Evolutionary conservation across 2,329 filamentous ascomycete genomes (phyloP).

Genomic region (Beauveria sp.): DNA sequence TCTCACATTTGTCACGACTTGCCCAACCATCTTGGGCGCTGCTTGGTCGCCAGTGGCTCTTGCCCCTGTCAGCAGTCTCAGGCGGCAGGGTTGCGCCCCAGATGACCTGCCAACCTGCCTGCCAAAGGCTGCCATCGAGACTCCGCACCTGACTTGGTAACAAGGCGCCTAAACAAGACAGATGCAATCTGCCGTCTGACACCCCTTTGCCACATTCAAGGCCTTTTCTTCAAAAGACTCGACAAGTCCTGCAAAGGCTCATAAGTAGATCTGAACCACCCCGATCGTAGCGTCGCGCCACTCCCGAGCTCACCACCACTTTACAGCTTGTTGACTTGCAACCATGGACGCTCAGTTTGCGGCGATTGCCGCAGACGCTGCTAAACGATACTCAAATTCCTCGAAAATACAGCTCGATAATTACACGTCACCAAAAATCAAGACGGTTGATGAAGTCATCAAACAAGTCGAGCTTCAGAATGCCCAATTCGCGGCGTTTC

Average conservation of each 20-base stretch:
- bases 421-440: slow-evolving; percentile 26
- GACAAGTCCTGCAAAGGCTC: neutral
- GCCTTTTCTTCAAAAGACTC: neutral
- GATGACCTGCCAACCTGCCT: neutral
- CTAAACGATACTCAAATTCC: slow-evolving; percentile 24
- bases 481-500: slow-evolving; percentile 28
- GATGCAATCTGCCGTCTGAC: neutral
- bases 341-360: slow-evolving; percentile 16
- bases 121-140: neutral
- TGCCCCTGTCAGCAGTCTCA: slow-evolving; percentile 5
- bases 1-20: too few species aligned
- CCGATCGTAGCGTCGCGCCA: slow-evolving; percentile 3
- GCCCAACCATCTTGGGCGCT: neutral
- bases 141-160: slow-evolving; percentile 3
- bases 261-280: neutral
- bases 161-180: neutral
- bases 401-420: slow-evolving; percentile 22
- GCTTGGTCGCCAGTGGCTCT: neutral
- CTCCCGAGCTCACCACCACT: neutral
- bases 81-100: neutral
- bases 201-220: neutral
- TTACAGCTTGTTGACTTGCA: neutral
- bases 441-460: slow-evolving; percentile 24
- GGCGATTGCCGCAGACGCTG: slow-evolving; percentile 27
- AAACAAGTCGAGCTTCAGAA: slow-evolving; percentile 27